Conservation (phyloP, 495 filamentous ascomycete species). For the Mycothermus thermophilus region DNA sequence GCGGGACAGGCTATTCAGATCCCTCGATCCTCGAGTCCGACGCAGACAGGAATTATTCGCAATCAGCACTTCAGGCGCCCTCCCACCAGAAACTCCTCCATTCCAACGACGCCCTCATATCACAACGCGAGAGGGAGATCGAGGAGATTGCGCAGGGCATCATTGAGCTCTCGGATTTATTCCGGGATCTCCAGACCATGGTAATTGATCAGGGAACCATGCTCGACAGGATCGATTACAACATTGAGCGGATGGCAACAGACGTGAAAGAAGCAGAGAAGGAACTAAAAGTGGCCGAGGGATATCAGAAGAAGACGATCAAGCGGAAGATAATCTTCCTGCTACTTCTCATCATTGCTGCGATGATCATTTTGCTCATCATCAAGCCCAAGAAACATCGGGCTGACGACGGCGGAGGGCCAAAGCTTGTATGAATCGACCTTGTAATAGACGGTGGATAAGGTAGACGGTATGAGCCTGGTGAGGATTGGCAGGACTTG, state of each 20-base stretch:
- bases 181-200: conserved; percentile 91
- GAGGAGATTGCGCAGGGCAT: conserved; percentile 96
- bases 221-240: conserved; percentile 96
- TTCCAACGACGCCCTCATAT: conserved; percentile 72
- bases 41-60: conserved; percentile 81
- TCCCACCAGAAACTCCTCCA: conserved; percentile 49
- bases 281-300: conserved; percentile 69
- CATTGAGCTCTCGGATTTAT: conserved; percentile 90
- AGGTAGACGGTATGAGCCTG: not conserved
- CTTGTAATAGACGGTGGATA: conserved; percentile 2
- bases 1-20: conserved; percentile 33
- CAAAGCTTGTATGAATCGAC: not conserved
- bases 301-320: conserved; percentile 77
- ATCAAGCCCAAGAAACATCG: conserved; percentile 60
- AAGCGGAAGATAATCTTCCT: conserved; percentile 87
- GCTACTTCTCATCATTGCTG: conserved; percentile 67
- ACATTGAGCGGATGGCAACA: conserved; percentile 79
- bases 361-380: conserved; percentile 70
- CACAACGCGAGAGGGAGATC: conserved; percentile 91
- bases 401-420: not conserved
- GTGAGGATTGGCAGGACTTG: not conserved
- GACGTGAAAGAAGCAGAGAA: conserved; percentile 87
- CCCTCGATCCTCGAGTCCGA: conserved; percentile 81
- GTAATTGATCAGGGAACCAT: conserved; percentile 97
- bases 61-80: conserved; percentile 67